A percentile compares a stretch with the other conserved stretches of the same genome.
These are phyloP conservation scores for Spathaspora passalidarum DNA, from an alignment of 805 yeast species.

Conservation along the genomic window DNA sequence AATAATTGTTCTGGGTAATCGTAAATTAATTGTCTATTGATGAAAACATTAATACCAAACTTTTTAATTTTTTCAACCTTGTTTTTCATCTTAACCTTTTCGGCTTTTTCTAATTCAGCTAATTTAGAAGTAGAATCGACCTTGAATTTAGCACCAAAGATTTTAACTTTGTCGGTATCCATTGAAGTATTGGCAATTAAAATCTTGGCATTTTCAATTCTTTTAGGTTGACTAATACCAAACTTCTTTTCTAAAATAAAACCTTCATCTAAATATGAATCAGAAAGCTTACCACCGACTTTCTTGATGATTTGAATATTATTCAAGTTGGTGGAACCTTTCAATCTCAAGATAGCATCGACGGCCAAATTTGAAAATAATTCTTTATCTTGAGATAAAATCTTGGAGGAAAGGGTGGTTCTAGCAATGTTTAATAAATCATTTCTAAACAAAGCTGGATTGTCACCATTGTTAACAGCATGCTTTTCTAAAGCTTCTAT, in stretches of 20 bases:
- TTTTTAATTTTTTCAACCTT: conserved; percentile 87
- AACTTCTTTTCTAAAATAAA: conserved; percentile 87
- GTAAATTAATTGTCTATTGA: conserved; percentile 93
- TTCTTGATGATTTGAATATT: conserved; percentile 92
- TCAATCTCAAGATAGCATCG: conserved; percentile 84
- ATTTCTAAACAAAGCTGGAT: conserved; percentile 58
- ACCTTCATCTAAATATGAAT: conserved; percentile 94
- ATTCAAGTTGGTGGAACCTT: conserved; percentile 84
- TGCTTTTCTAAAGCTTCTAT: conserved; percentile 69
- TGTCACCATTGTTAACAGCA: conserved; percentile 69
- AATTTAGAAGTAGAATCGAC: conserved; percentile 93
- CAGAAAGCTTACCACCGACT: conserved; percentile 87
- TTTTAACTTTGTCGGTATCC: conserved; percentile 97
- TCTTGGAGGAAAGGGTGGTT: conserved; percentile 91
- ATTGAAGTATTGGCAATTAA: conserved; percentile 92
- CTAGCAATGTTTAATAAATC: conserved; percentile 86
- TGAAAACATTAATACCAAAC: conserved; percentile 84
- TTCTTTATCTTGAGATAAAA: conserved; percentile 91
- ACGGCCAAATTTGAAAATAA: conserved; percentile 88
- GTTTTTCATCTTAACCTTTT: conserved; percentile 84
- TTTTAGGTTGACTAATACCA: conserved; percentile 92
- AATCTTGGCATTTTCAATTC: conserved; percentile 76
- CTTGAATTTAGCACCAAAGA: conserved; percentile 96
- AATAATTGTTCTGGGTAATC: conserved; percentile 97
- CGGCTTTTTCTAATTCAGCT: conserved; percentile 93